A percentile compares a stretch with the other conserved stretches of the same genome.
Evolutionary conservation across 768 basidiomycete species (phyloP).

Genomic region (Suillus ampliporus): DNA sequence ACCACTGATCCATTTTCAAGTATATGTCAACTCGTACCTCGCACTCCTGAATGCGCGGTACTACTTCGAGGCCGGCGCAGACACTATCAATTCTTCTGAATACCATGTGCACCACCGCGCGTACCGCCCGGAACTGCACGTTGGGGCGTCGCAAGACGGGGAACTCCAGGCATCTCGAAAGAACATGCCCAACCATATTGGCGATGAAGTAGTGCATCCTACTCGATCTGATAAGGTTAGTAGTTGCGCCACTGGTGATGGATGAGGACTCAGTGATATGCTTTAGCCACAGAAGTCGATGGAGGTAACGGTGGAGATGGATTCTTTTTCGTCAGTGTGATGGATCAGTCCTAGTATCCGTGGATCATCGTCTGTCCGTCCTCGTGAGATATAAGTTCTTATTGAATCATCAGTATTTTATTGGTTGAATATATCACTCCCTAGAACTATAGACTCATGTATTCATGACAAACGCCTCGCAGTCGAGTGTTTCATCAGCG

Average conservation of each 20-base stretch:
- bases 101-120: background rate
- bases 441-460: too few species aligned
- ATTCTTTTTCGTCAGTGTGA: background rate
- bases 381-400: background rate
- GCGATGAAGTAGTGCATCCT: background rate
- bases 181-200: background rate
- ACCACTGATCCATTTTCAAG: background rate
- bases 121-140: background rate
- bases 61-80: background rate
- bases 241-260: background rate
- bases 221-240: background rate
- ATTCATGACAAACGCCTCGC: too few species aligned
- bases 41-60: constrained; percentile 5
- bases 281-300: background rate
- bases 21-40: constrained; percentile 2
- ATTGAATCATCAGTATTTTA: too few species aligned
- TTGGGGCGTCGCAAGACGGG: background rate
- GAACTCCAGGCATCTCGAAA: background rate
- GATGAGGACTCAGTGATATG: background rate
- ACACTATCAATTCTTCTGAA: background rate
- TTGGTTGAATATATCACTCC: too few species aligned
- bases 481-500: too few species aligned
- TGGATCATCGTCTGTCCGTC: background rate
- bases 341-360: too few species aligned
- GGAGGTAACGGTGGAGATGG: background rate